phyloP scores from a whole-genome alignment of 768 basidiomycete species.

The Jaapia argillacea region DNA sequence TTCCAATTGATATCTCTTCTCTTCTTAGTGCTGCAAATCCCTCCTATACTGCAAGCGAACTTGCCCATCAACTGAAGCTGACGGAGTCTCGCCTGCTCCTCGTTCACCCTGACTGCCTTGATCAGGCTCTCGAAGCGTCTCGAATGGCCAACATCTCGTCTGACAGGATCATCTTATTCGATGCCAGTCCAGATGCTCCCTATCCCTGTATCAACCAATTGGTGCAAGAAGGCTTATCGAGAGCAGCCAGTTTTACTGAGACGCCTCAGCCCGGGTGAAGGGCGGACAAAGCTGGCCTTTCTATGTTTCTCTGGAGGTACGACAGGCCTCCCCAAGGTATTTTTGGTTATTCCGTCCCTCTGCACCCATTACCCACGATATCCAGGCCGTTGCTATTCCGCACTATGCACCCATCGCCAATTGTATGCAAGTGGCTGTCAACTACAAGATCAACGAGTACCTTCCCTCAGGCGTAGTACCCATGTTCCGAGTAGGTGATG shows the following conservation, averaged over 20 bases:
- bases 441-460: slow-evolving; percentile 13
- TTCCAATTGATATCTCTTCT: neutral
- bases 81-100: slow-evolving; percentile 20
- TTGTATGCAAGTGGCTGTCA: slow-evolving; percentile 15
- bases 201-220: too few relatives aligned
- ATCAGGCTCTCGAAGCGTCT: slow-evolving; percentile 20
- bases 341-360: neutral
- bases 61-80: slow-evolving; percentile 20
- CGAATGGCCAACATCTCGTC: slow-evolving; percentile 18
- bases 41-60: slow-evolving; percentile 21
- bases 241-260: slow-evolving; percentile 31
- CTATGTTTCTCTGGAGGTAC: slow-evolving; percentile 70
- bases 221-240: slow-evolving; percentile 29
- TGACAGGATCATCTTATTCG: slow-evolving; percentile 19
- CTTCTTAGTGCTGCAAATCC: slow-evolving; percentile 24
- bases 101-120: slow-evolving; percentile 17
- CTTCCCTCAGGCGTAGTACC: slow-evolving; percentile 25
- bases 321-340: slow-evolving; percentile 37
- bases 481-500: slow-evolving; percentile 44
- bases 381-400: slow-evolving; percentile 46
- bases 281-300: slow-evolving; percentile 51
- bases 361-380: neutral
- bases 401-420: slow-evolving; percentile 63
- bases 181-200: slow-evolving; percentile 1
- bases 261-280: slow-evolving; percentile 46